Evolutionary conservation across 2,329 filamentous ascomycete genomes (phyloP), one percentile per base, ranked within the genome.

Genomic region (Colletotrichum destructivum): DNA sequence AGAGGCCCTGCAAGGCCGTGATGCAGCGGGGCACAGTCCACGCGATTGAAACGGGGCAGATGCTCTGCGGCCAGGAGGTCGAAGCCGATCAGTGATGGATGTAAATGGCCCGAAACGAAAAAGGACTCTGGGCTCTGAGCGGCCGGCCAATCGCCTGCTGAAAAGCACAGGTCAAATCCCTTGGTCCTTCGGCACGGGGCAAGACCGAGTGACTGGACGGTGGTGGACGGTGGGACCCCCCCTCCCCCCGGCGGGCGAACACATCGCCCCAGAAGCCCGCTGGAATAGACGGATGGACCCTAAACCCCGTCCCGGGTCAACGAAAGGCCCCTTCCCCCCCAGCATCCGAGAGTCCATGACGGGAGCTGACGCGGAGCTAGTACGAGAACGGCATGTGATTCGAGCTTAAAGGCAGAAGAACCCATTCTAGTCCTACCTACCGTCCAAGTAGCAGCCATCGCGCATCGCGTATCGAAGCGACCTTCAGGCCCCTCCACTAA

Each of bases 11-110:
- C 4, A 8, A 23, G 46, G 49, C 42, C 46, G 26, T 46, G 47
- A 62, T 21, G 46, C 56, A 51, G 18, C 21, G 3, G 35, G 16
- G 62, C 64, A 71, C 69, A 51, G 69, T 68, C 64, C 69, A 71
- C 51, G 44, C 35, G 64, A 57, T 71, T 63, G 64, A 71, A 71
- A 71, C 57, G 49, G 69, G 69, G 49, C n/a, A 40, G 54, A 69
- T 35, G 26, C 64, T 56, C 62, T 62, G 69, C 69, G 64, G 49
- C 63, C 56, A 49, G 42, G 61, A 11, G 15, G 40, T 23, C 46
- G 31, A 47, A 51, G n/a, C 69, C 69, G 68, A 71, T 68, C 23
- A n/a, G 62, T n/a, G 40, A 31, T 31, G 31, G 31, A 31, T 31
- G 31, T 1, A 40, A 35, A 16, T 31, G 49, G 62, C 51, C 44